These are phyloP conservation scores for Ilyonectria robusta DNA, from an alignment of 2,329 filamentous ascomycete genomes.

Conservation along the genomic window DNA sequence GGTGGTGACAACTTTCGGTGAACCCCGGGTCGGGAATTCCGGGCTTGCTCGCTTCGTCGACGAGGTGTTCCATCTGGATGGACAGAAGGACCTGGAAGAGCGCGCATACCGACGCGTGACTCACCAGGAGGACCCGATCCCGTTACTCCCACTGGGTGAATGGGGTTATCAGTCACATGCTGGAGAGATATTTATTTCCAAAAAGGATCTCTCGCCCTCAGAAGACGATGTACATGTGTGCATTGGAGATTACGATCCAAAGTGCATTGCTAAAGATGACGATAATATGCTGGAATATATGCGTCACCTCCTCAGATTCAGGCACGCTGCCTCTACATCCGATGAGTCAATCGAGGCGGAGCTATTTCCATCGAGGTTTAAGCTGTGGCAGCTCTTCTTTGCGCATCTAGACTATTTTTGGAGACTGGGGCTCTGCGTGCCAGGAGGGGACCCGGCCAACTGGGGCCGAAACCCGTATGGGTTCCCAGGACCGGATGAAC, in stretches of 20 bases:
- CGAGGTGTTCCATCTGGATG: constrained; percentile 62
- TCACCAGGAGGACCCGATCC: constrained; percentile 89
- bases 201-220: constrained; percentile 76
- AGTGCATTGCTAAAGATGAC: constrained; percentile 78
- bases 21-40: constrained; percentile 78
- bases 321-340: constrained; percentile 44
- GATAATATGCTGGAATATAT: constrained; percentile 50
- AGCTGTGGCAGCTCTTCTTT: constrained; percentile 93
- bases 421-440: constrained; percentile 90
- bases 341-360: constrained; percentile 48
- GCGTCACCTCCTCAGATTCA: constrained; percentile 42
- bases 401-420: constrained; percentile 98
- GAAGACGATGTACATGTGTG: constrained; percentile 80
- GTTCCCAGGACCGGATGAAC: constrained; percentile 54
- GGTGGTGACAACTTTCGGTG: constrained; percentile 92
- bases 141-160: constrained; percentile 85
- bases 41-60: constrained; percentile 71
- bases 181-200: constrained; percentile 89
- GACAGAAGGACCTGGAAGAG: constrained; percentile 50
- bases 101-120: constrained; percentile 82
- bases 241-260: constrained; percentile 76
- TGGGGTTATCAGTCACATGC: constrained; percentile 91
- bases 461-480: constrained; percentile 71
- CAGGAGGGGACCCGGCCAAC: constrained; percentile 79
- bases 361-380: constrained; percentile 72